Percentiles rank a stretch among this genome's conserved stretches.
These are phyloP conservation scores for Saccharomycopsis sp. DNA, from an alignment of 805 yeast genomes.

Conservation along the genomic window DNA sequence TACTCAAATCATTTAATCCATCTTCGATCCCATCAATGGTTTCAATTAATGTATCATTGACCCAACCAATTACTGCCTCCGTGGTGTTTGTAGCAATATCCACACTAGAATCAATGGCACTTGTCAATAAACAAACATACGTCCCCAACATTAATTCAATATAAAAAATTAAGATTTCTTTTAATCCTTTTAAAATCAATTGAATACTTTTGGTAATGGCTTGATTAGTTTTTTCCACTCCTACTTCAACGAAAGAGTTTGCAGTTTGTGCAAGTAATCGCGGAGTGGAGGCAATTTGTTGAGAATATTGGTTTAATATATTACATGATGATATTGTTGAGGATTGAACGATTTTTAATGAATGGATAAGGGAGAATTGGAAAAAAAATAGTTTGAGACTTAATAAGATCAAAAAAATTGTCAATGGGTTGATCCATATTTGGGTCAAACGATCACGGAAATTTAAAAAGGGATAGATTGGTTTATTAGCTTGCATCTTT, in stretches of 20 bases:
- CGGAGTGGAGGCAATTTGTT: conserved; percentile 37
- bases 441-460: conserved; percentile 50
- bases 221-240: conserved; percentile 38
- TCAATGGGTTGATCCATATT: conserved; percentile 53
- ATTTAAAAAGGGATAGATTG: conserved; percentile 31
- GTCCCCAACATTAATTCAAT: conserved; percentile 77
- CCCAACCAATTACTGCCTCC: conserved; percentile 44
- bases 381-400: conserved; percentile 54
- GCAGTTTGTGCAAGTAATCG: conserved; percentile 45
- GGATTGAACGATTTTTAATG: conserved; percentile 31
- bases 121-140: conserved; percentile 68
- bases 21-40: conserved; percentile 53
- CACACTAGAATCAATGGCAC: conserved; percentile 63
- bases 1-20: conserved; percentile 53
- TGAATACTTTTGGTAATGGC: conserved; percentile 35
- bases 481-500: too few species aligned
- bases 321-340: conserved; percentile 36
- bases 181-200: conserved; percentile 43
- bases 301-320: conserved; percentile 30
- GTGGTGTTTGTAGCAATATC: conserved; percentile 68
- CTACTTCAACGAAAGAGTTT: conserved; percentile 37
- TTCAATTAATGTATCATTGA: conserved; percentile 47
- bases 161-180: conserved; percentile 49
- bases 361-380: conserved; percentile 32
- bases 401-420: conserved; percentile 45